These are phyloP conservation scores for Boeremia lycopersici DNA, from an alignment of 2,329 filamentous ascomycete genomes.

Conservation along the genomic window DNA sequence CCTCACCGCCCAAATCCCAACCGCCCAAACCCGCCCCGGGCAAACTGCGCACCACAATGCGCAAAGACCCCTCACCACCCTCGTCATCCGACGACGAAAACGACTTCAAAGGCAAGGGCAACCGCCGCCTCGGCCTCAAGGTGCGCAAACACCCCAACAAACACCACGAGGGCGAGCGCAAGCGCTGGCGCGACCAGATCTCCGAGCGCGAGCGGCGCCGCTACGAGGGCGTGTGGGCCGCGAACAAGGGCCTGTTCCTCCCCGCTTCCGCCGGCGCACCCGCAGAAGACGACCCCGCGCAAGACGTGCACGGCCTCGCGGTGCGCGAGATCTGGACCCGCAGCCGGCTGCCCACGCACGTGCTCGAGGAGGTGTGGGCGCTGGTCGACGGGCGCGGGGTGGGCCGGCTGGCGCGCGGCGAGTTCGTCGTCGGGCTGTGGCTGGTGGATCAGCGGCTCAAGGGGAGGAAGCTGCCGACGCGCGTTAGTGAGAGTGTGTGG, in stretches of 20 bases:
- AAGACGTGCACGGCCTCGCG: constrained; percentile 69
- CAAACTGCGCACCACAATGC: constrained; percentile 69
- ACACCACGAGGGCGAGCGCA: constrained; percentile 76
- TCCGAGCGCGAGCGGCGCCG: constrained; percentile 75
- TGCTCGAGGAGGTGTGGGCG: constrained; percentile 77
- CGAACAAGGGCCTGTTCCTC: constrained; percentile 68
- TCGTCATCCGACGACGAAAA: constrained; percentile 61
- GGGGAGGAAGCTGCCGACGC: constrained; percentile 75
- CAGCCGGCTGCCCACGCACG: constrained; percentile 69
- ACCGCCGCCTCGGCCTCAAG: constrained; percentile 58
- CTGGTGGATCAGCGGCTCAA: constrained; percentile 80
- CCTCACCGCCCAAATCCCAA: constrained; percentile 46
- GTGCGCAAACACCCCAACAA: constrained; percentile 66
- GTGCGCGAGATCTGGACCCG: constrained; percentile 77
- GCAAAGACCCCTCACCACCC: constrained; percentile 54
- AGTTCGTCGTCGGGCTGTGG: constrained; percentile 86
- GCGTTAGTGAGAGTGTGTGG: constrained; percentile 78
- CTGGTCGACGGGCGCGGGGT: constrained; percentile 66
- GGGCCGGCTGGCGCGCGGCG: constrained; percentile 67
- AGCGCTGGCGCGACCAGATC: constrained; percentile 77
- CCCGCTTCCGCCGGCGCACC: constrained; percentile 8
- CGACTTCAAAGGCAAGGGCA: constrained; percentile 60
- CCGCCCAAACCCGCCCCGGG: constrained; percentile 48
- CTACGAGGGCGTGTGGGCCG: constrained; percentile 85
- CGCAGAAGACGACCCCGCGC: constrained; percentile 21